Evolutionary conservation across 192 early-diverging fungal genomes (phyloP), one percentile per base, ranked within the genome.

Genomic region (Rhizoclosmatium sp.): DNA sequence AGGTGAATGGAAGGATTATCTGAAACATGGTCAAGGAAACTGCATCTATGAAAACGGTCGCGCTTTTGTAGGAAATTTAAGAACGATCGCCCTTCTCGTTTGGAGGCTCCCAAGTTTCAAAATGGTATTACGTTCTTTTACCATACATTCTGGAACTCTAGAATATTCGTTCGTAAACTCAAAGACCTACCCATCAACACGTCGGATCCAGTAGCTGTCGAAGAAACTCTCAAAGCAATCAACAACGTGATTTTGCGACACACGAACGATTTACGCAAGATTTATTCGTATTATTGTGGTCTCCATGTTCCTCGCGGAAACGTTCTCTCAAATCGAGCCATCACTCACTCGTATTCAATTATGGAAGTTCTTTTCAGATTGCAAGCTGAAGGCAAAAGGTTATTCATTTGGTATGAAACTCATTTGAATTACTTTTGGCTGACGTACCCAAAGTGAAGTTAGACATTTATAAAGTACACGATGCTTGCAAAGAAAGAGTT

Each of bases 1-100:
- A 49, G 89, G 89, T 5, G 79, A 89, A n/a, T 90, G 85, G 87
- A 82, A 78, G 60, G 81, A 86, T 19, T 84, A 89, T 77, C 69
- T 78, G 49, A 89, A 89, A 84, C 78, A 88, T 59, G 88, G 88
- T 3, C 19, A 69, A 12, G 88, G 85, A 2, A 79, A 47, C 3
- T 89, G 77, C 69, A 59, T 86, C 39, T 82, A 83, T 41, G 84
- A 88, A 59, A 84, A 88, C 65, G 88, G 88, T 2, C 61, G 88
- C 42, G 60, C 47, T 7, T 89, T 88, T 69, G 73, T 79, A 9
- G 88, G 88, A 1, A 76, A 45, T 89, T 89, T 46, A 39, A 69
- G 41, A 81, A 85, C 42, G 88, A 89, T 68, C 70, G 84, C 65
- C 62, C 76, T 2, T 73, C 78, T 3, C 31, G 31, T 31, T 60